Percentiles rank a stretch among this genome's conserved stretches.
These are phyloP conservation scores for Vitis hybrid DNA, from an alignment of 177 flowering plant species.

Conservation along the genomic window DNA sequence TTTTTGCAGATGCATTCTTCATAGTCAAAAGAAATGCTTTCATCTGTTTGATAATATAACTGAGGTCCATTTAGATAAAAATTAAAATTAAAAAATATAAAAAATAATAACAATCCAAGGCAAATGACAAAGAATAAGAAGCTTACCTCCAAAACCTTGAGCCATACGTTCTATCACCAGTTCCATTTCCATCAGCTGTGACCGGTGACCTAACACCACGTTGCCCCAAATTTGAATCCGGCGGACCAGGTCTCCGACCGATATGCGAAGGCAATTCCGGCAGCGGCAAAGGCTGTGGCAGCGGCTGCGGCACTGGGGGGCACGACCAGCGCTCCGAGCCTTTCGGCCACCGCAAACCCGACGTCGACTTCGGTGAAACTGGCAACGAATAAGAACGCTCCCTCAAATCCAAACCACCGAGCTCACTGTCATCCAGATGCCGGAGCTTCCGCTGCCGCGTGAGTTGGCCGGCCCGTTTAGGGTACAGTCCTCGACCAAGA, in stretches of 20 bases:
- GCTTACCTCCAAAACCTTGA: not conserved
- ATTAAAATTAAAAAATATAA: too few species aligned
- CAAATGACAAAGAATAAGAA: too few species aligned
- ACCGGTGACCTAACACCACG: not conserved
- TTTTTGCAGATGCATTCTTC: too few species aligned
- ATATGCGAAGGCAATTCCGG: conserved; percentile 19
- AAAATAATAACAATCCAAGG: too few species aligned
- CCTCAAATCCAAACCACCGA: conserved; percentile 24
- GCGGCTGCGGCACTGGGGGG: conserved; percentile 43
- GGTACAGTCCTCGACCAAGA: too few species aligned
- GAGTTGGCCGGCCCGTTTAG: conserved; percentile 14
- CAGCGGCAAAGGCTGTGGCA: conserved; percentile 46
- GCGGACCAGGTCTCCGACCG: conserved; percentile 4
- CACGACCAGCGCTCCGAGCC: conserved; percentile 23
- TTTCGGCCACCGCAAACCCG: conserved; percentile 11
- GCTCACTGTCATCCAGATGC: conserved; percentile 29
- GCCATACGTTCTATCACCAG: not conserved
- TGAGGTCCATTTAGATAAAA: too few species aligned
- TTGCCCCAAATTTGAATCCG: not conserved
- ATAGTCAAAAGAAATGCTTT: too few species aligned
- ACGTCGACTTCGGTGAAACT: conserved; percentile 23
- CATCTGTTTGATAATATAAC: too few species aligned
- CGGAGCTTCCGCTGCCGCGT: conserved; percentile 42
- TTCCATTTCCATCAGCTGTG: not conserved
- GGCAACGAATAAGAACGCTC: conserved; percentile 22